Evolutionary conservation across 306 rosid species (phyloP).

Genomic region (Adenanthera pavonina): DNA sequence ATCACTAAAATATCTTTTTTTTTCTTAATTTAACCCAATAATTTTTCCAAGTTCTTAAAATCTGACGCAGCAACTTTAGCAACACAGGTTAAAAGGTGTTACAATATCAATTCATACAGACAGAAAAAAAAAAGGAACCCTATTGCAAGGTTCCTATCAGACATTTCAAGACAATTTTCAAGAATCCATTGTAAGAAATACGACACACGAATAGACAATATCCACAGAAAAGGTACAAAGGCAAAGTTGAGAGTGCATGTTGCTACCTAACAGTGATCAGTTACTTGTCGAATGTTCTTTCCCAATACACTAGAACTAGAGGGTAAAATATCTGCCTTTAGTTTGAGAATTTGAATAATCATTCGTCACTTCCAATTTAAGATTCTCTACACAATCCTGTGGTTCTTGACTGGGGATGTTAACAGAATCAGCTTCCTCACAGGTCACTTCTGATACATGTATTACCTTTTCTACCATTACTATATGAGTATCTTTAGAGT

Average conservation of each 20-base stretch:
- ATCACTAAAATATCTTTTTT: not conserved
- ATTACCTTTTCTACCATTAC: slow-evolving; percentile 69
- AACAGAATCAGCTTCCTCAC: slow-evolving; percentile 52
- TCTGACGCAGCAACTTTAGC: not conserved
- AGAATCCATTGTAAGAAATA: not conserved
- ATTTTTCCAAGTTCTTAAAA: not conserved
- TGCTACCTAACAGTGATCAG: slow-evolving; percentile 50
- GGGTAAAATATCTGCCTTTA: slow-evolving; percentile 44
- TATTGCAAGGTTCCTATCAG: slow-evolving; percentile 6
- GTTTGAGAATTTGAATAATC: slow-evolving; percentile 49
- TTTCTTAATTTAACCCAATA: not conserved
- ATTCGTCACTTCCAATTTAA: slow-evolving; percentile 28
- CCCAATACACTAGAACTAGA: slow-evolving; percentile 43
- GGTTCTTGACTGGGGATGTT: slow-evolving; percentile 36
- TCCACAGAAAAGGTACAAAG: not conserved
- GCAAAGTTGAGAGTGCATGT: slow-evolving; percentile 19
- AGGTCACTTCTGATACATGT: slow-evolving; percentile 64
- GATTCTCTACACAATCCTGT: slow-evolving; percentile 37
- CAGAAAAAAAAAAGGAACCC: not conserved
- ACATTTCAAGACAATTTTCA: not conserved
- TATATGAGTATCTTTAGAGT: slow-evolving; percentile 54
- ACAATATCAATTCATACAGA: not conserved
- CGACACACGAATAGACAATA: not conserved
- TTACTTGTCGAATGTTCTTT: slow-evolving; percentile 45
- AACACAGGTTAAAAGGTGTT: not conserved